These are phyloP conservation scores for Suillus occidentalis DNA, from an alignment of 768 basidiomycete genomes.

Conservation along the genomic window DNA sequence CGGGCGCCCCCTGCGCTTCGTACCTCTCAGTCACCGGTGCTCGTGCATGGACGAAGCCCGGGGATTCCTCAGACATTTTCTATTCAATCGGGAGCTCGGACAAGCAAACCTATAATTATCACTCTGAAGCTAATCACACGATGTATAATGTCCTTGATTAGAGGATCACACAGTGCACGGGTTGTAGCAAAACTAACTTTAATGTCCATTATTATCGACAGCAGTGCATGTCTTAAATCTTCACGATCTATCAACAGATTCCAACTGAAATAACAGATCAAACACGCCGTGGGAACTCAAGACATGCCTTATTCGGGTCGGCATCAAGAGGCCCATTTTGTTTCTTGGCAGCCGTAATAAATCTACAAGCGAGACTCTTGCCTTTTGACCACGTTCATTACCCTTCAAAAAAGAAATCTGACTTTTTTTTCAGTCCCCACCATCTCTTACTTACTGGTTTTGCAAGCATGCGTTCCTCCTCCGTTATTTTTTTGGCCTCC, in stretches of 20 bases:
- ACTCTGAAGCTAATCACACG: background rate
- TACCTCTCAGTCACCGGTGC: background rate
- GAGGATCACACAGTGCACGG: background rate
- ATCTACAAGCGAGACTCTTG: constrained; percentile 6
- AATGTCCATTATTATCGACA: background rate
- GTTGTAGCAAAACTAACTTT: background rate
- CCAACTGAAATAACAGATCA: background rate
- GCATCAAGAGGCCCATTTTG: background rate
- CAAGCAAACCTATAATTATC: background rate
- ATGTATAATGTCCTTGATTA: background rate
- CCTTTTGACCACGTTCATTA: constrained; percentile 17
- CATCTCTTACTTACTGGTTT: constrained; percentile 16
- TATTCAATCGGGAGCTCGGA: background rate
- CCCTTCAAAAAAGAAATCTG: constrained; percentile 21
- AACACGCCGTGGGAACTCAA: constrained; percentile 22
- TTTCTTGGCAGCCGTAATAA: constrained; percentile 4
- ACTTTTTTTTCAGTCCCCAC: constrained; percentile 17
- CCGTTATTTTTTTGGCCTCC: constrained; percentile 46
- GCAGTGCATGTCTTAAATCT: background rate
- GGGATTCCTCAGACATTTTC: background rate
- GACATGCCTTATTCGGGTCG: constrained; percentile 10
- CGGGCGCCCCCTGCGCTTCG: background rate
- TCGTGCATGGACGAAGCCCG: background rate
- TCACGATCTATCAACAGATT: background rate
- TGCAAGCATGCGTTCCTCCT: constrained; percentile 43